Conservation (phyloP, 768 basidiomycete species). For the Crepidotus variabilis region DNA sequence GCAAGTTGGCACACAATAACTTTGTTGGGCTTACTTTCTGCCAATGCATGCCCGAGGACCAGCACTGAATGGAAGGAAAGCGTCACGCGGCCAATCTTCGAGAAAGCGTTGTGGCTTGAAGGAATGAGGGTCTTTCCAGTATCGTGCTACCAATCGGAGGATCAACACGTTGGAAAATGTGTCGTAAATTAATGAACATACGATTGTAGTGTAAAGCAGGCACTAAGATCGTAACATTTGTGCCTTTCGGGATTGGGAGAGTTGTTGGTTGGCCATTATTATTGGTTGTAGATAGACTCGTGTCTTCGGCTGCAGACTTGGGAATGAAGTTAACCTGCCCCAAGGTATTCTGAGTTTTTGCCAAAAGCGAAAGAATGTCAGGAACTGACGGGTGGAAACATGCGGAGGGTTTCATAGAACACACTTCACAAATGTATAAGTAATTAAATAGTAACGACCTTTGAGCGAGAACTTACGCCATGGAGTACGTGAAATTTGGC, state of each 20-base stretch:
- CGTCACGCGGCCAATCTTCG: conserved; percentile 30
- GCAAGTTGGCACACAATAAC: too few species aligned
- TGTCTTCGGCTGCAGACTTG: conserved; percentile 46
- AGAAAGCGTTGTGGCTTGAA: conserved; percentile 27
- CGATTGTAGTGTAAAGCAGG: conserved; percentile 47
- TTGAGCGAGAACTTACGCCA: conserved; percentile 28
- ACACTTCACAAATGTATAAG: conserved; percentile 26
- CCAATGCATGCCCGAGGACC: conserved; percentile 27
- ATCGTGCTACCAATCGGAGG: conserved; percentile 24
- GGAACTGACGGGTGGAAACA: conserved; percentile 48
- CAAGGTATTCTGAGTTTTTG: too few species aligned
- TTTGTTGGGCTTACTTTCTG: conserved; percentile 14
- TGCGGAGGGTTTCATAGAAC: conserved; percentile 48
- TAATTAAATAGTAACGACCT: not conserved
- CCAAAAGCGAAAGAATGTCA: conserved; percentile 8
- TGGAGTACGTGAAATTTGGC: conserved; percentile 27
- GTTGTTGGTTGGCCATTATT: conserved; percentile 28
- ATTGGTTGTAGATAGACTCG: conserved; percentile 27
- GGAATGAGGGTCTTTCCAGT: conserved; percentile 39
- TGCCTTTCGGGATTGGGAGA: conserved; percentile 37
- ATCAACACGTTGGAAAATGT: not conserved
- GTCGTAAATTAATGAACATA: conserved; percentile 24
- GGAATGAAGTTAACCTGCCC: conserved; percentile 22
- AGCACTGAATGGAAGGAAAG: conserved; percentile 49
- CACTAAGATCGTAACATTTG: conserved; percentile 26